Conservation (phyloP, 345 rosid genomes). For the Excoecaria cochinchinensis region DNA sequence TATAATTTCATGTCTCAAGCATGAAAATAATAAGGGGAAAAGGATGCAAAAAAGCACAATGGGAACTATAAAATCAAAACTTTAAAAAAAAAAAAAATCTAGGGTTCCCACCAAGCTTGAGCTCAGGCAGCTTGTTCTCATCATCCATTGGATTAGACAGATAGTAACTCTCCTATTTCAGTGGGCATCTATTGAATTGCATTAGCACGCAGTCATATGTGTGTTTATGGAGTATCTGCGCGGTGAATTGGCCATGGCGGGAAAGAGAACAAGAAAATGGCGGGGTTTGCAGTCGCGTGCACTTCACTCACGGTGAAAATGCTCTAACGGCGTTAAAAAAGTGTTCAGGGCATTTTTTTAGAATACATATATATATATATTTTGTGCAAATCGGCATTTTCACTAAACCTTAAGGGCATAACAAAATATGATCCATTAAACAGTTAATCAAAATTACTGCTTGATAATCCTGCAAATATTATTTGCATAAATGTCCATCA, state of each 20-base stretch:
- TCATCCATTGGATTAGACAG: slow-evolving; percentile 45
- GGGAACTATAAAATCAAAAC: not conserved
- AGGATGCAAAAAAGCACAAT: not conserved
- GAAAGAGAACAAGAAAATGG: slow-evolving; percentile 35
- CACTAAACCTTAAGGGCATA: too few species aligned
- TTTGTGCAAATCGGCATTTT: too few species aligned
- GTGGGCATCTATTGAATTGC: not conserved
- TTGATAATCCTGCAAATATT: too few species aligned
- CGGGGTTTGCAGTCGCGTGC: slow-evolving; percentile 32
- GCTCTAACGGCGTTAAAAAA: too few species aligned
- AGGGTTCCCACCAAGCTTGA: slow-evolving; percentile 71
- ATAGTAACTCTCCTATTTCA: too few species aligned
- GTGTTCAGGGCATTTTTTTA: too few species aligned
- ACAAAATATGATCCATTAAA: too few species aligned
- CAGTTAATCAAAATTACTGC: too few species aligned
- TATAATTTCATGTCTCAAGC: slow-evolving; percentile 19
- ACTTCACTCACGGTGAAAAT: not conserved
- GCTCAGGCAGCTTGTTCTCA: slow-evolving; percentile 80
- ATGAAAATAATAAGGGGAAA: slow-evolving; percentile 1
- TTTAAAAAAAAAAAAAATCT: slow-evolving; percentile 5
- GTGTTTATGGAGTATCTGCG: not conserved
- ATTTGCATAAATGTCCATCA: too few species aligned
- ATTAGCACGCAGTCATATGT: not conserved
- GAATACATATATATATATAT: too few species aligned
- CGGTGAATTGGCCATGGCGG: slow-evolving; percentile 48